Conservation (phyloP, 31 red algal genomes). For the Asparagopsis taxiformis region DNA sequence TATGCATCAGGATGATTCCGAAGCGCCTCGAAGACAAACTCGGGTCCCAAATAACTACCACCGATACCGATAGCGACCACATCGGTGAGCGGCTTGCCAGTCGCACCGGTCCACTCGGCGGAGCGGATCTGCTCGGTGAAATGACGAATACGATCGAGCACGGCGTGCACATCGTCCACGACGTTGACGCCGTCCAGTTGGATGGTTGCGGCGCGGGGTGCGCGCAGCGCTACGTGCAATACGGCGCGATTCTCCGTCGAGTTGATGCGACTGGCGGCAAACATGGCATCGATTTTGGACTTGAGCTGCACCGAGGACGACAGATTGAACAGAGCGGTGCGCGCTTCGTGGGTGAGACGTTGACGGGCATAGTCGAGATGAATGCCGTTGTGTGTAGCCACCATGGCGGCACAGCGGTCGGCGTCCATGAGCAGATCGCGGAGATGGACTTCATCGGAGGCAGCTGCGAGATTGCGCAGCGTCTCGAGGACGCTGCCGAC, state of each 20-base stretch:
- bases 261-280: conserved; percentile 86
- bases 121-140: conserved; percentile 70
- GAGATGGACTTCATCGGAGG: conserved; percentile 26
- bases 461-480: conserved; percentile 30
- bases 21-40: conserved; percentile 93
- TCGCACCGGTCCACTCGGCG: conserved; percentile 76
- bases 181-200: conserved; percentile 62
- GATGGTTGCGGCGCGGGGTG: conserved; percentile 34
- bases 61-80: conserved; percentile 96
- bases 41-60: conserved; percentile 92
- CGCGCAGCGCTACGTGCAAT: conserved; percentile 93
- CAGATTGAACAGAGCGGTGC: conserved; percentile 36
- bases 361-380: conserved; percentile 84
- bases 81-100: conserved; percentile 83
- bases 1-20: conserved; percentile 42
- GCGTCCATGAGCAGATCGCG: conserved; percentile 52
- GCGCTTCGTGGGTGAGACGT: conserved; percentile 56
- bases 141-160: conserved; percentile 62
- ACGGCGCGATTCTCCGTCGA: conserved; percentile 85
- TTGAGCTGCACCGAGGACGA: conserved; percentile 20
- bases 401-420: conserved; percentile 45
- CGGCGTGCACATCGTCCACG: conserved; percentile 56
- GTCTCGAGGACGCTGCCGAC: conserved; percentile 12
- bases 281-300: conserved; percentile 84
- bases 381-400: conserved; percentile 37